Evolutionary conservation across 805 yeast genomes (phyloP), one percentile per base, ranked within the genome.

Genomic region (Schwanniomyces pseudopolymorphus): DNA sequence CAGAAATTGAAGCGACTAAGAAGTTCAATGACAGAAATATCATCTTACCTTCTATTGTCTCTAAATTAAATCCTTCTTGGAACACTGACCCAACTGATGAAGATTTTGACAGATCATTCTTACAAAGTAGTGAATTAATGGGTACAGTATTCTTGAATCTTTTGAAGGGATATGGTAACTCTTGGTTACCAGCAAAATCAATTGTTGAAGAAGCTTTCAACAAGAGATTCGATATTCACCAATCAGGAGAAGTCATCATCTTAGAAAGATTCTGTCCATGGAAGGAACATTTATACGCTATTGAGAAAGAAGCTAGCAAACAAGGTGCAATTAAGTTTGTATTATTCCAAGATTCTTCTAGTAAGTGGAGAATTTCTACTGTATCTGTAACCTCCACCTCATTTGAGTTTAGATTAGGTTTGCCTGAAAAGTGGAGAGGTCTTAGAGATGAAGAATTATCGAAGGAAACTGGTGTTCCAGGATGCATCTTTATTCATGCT

Each of bases 401-500:
- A 13, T 94, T 94, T 62, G 87, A 83, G 52, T 87, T 89, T 61
- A 83, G 99, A 70, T 79, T 80, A 66, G 86, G 96, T 25, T 76
- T 94, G 48, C 97, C 97, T 11, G 94, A 87, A 65, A 78, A 81
- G 16, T 87, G 96, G 89, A 81, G 99, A 73, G 99, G 99, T n/a
- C 71, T 91, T 40, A 83, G 99, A 63, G 99, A 94, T 63, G 92
- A 87, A 25, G 87, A 75, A 33, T 77, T 94, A 55, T 80, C 87
- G 54, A 73, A 82, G 53, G 70, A 78, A 54, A 74, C 89, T 28
- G 97, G 96, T n/a, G 80, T 94, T 45, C 83, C 80, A 26, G 96
- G 88, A 7, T 88, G 97, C 63, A 81, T 91, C 17, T 94, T 94
- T 61, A 83, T 94, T 47, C 99, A 94, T 58, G 97, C 98, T 38